These are phyloP conservation scores for Coniella vitis DNA, from an alignment of 2,329 filamentous ascomycete genomes.

Conservation along the genomic window DNA sequence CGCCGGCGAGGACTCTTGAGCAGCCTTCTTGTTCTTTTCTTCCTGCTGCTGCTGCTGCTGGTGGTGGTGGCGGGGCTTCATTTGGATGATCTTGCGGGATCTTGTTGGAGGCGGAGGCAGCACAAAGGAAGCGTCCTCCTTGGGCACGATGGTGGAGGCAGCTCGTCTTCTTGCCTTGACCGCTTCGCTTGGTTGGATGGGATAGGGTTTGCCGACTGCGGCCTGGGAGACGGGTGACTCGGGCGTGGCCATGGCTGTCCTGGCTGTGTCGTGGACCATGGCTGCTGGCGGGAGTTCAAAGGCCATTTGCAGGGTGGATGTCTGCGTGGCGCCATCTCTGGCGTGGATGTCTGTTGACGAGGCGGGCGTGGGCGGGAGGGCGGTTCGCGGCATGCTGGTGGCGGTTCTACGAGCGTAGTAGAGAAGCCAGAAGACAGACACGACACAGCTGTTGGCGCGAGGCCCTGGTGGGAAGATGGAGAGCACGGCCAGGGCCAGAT, in stretches of 20 bases:
- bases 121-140: slow-evolving; percentile 57
- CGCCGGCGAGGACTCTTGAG: slow-evolving; percentile 18
- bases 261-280: slow-evolving; percentile 38
- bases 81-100: slow-evolving; percentile 94
- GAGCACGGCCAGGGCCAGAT: too few relatives aligned
- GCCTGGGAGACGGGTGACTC: slow-evolving; percentile 16
- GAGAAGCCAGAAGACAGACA: too few relatives aligned
- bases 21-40: slow-evolving; percentile 23
- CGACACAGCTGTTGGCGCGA: too few relatives aligned
- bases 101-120: slow-evolving; percentile 88
- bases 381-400: slow-evolving; percentile 54
- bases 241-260: slow-evolving; percentile 18
- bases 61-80: slow-evolving; percentile 63
- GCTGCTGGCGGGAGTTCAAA: slow-evolving; percentile 76
- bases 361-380: slow-evolving; percentile 67
- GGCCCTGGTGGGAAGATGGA: too few relatives aligned
- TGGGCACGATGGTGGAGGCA: slow-evolving; percentile 19
- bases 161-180: slow-evolving; percentile 46
- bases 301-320: slow-evolving; percentile 56
- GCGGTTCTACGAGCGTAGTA: too few relatives aligned
- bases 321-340: slow-evolving; percentile 57
- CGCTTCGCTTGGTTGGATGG: slow-evolving; percentile 42
- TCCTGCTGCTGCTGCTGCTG: slow-evolving; percentile 41
- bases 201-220: slow-evolving; percentile 29
- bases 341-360: slow-evolving; percentile 74